phyloP scores from a whole-genome alignment of 2,329 filamentous ascomycete species.

The Pyrenophora seminiperda region DNA sequence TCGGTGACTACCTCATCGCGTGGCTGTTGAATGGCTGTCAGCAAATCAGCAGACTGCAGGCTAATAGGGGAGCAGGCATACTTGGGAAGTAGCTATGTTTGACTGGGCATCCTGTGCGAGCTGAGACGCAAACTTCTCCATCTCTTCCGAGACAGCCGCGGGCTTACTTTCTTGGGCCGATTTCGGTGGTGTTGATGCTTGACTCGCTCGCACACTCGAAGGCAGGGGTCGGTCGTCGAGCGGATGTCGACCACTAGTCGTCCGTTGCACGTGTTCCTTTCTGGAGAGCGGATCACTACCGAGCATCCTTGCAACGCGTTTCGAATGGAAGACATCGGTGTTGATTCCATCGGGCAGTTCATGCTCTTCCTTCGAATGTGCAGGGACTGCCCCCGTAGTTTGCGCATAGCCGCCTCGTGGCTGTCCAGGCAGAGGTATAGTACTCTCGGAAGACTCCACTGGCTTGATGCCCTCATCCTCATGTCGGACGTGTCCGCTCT shows the following conservation, averaged over 20 bases:
- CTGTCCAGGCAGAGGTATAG: slow-evolving; percentile 48
- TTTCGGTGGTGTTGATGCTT: slow-evolving; percentile 18
- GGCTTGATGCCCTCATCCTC: slow-evolving; percentile 43
- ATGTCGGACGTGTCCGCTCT: slow-evolving; percentile 16
- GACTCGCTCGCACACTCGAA: slow-evolving; percentile 12
- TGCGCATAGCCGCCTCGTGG: slow-evolving; percentile 46
- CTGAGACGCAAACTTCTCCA: slow-evolving; percentile 54
- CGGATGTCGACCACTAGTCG: slow-evolving; percentile 24
- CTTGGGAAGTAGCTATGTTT: slow-evolving; percentile 36
- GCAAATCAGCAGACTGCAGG: slow-evolving; percentile 50
- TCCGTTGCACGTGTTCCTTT: slow-evolving; percentile 44
- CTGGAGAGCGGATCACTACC: slow-evolving; percentile 51
- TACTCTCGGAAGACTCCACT: slow-evolving; percentile 48
- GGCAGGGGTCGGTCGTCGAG: slow-evolving; percentile 17
- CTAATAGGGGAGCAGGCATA: slow-evolving; percentile 16
- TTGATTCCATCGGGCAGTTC: slow-evolving; percentile 64
- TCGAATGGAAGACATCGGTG: slow-evolving; percentile 66
- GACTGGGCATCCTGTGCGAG: slow-evolving; percentile 52
- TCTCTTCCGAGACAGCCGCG: slow-evolving; percentile 41
- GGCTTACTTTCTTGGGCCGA: slow-evolving; percentile 17
- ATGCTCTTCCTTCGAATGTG: slow-evolving; percentile 53
- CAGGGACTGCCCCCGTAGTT: slow-evolving; percentile 61
- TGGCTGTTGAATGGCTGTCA: slow-evolving; percentile 51
- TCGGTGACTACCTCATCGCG: slow-evolving; percentile 30
- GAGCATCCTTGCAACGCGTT: slow-evolving; percentile 61